Evolutionary conservation across 2,329 filamentous ascomycete species (phyloP), one percentile per base, ranked within the genome.

Genomic region (Periconia sp.): DNA sequence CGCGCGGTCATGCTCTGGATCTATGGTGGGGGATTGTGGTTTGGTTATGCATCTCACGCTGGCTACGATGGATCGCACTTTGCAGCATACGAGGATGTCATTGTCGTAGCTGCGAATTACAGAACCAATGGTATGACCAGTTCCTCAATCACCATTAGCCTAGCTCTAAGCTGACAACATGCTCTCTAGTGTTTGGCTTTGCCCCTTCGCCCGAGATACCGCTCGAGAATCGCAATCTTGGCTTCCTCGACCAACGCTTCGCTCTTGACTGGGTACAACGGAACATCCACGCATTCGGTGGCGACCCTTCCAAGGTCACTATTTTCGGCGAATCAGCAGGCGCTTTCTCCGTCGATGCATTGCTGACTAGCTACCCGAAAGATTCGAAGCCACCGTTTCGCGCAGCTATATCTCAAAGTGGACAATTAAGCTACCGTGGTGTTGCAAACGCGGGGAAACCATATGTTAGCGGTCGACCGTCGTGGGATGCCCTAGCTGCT

Each of bases 191-290:
- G 2, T 66, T 66, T 32, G 63, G 63, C 12, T 61, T 65, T 12
- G 58, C 61, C 32, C 45, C 32, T 16, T 50, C 58, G 7, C 53
- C 61, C 2, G 53, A 54, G 9, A 33, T 66, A 3, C 45, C 57
- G 7, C 13, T 57, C 8, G 39, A 50, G 10, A 52, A 47, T 15
- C 51, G 46, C 1, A 82, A 82, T 42, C 66, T 77, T 16, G 79
- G 78, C 2, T 79, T 81, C 58, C 79, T 78, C 67, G 79, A 82
- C 39, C 79, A 81, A 46, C 70, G 79, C n/a, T 57, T 74, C 15
- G 79, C 78, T 3, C 64, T 82, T 1, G 74, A 81, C 54, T 82
- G 79, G 79, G 79, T 77, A 2, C 68, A 73, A 39, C 71, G 73
- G 19, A 76, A 79, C 43, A 75, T 80, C 24, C 56, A 57, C 12